Base-by-base conservation (phyloP, 371 early-diverging fungal species). In the Apophysomyces sp. region DNA sequence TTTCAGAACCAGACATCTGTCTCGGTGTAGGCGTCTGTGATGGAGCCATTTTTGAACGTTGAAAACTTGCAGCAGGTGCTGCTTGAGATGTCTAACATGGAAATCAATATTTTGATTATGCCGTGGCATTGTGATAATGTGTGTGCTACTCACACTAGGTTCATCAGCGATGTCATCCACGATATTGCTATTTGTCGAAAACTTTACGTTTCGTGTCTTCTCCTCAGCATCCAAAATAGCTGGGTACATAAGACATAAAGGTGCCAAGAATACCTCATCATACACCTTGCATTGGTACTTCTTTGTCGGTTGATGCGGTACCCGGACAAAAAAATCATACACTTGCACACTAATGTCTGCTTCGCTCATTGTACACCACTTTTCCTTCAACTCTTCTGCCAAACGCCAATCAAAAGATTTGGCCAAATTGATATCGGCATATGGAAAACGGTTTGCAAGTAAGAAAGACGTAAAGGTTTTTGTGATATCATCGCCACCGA, bases 401-500 rank as follows among this genome's bases (percentile, higher is more conserved):
- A 93, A 62, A 28, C 73, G 60, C 90, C 91, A 92, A 63, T 93
- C 88, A 66, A 81, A 86, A 15, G 82, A 65, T 58, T 85, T 77
- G 0, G 65, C 57, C n/a, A 92, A 68, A 63, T 89, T 79, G 4
- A 91, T 72, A 7, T 86, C 86, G 5, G 59, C 63, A 63, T 95
- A 95, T 0, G 95, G 96, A 59, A 95, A 95, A 4, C 76, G 74
- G 66, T 84, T 88, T 28, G 80, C 73, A 55, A 68, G 67, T 13
- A 95, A 74, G 52, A 95, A 69, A 0, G 82, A 82, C 30, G 84
- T 71, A 52, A 95, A 83, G 24, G 89, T 87, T 11, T 81, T 73
- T 3, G 95, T 92, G 8, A 95, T 86, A 59, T 95, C 95, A 61
- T 95, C 94, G 9, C 93, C 93, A 21, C 95, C 96, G 56, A 90